Percentiles rank a stretch among this genome's conserved stretches.
phyloP scores from a whole-genome alignment of 495 filamentous ascomycete species.

The Glarea lozoyensis region DNA sequence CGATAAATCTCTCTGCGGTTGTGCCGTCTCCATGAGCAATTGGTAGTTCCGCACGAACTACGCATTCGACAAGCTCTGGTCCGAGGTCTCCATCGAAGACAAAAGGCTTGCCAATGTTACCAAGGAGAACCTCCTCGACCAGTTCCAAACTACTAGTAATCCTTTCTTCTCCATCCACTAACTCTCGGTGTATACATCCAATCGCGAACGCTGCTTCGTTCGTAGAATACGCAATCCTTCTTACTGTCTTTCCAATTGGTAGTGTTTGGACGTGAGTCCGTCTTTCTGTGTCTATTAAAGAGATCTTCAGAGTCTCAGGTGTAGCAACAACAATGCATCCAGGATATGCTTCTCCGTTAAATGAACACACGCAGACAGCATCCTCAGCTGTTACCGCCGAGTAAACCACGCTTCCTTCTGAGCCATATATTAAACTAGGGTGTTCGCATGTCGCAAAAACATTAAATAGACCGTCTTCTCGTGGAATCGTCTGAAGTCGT shows the following conservation, averaged over 20 bases:
- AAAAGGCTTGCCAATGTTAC: slow-evolving; percentile 32
- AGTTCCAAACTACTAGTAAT: slow-evolving; percentile 39
- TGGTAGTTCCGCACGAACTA: slow-evolving; percentile 68
- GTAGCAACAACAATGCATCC: slow-evolving; percentile 74
- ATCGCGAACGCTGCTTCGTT: slow-evolving; percentile 75
- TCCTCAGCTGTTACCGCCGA: slow-evolving; percentile 92
- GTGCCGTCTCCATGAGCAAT: slow-evolving; percentile 43
- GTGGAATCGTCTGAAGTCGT: slow-evolving; percentile 66
- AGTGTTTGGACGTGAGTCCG: slow-evolving; percentile 80
- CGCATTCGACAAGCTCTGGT: slow-evolving; percentile 76
- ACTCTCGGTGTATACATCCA: slow-evolving; percentile 65
- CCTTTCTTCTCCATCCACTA: slow-evolving; percentile 36
- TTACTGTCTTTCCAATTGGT: slow-evolving; percentile 69
- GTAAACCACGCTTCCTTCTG: slow-evolving; percentile 82
- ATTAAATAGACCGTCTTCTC: slow-evolving; percentile 52
- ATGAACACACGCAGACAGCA: slow-evolving; percentile 68
- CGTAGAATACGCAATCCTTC: slow-evolving; percentile 78
- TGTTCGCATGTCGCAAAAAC: slow-evolving; percentile 93
- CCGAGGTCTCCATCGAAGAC: slow-evolving; percentile 39
- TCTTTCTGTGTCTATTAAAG: slow-evolving; percentile 71
- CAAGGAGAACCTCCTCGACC: slow-evolving; percentile 43
- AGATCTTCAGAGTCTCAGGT: slow-evolving; percentile 65
- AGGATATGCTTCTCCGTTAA: slow-evolving; percentile 75
- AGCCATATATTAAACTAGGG: slow-evolving; percentile 83
- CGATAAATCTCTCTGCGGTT: slow-evolving; percentile 70